Evolutionary conservation across 1,139 yeast species (phyloP).

Genomic region (Suhomyces wounanorum): DNA sequence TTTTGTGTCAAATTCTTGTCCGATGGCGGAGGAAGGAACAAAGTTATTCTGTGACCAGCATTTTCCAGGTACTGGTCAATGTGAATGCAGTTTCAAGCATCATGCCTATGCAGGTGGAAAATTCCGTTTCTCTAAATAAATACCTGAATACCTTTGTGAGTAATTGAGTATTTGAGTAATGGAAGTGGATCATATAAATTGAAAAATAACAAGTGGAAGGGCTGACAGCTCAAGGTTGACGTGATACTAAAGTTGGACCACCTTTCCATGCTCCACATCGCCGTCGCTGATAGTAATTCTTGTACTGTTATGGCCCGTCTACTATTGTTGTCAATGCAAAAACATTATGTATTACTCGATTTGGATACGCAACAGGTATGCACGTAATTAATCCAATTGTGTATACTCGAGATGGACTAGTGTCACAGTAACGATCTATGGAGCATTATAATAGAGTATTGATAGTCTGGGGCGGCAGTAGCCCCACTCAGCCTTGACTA

Average conservation of each 20-base stretch:
- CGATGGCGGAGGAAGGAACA: background rate
- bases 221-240: too few relatives aligned
- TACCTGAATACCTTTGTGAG: too few relatives aligned
- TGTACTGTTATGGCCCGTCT: background rate
- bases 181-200: too few relatives aligned
- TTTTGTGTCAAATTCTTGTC: background rate
- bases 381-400: slow-evolving; percentile 5
- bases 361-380: slow-evolving; percentile 6
- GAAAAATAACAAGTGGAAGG: too few relatives aligned
- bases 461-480: background rate
- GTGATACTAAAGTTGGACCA: background rate
- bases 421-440: background rate
- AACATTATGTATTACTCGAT: slow-evolving; percentile 3
- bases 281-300: background rate
- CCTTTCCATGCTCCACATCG: background rate
- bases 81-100: background rate
- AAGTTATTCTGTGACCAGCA: background rate
- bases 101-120: background rate
- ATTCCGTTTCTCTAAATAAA: too few relatives aligned
- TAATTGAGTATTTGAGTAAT: too few relatives aligned
- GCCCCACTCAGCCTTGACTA: background rate
- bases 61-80: background rate
- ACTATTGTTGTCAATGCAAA: slow-evolving; percentile 6
- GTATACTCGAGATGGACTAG: background rate
- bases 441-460: background rate